A percentile compares a stretch with the other conserved stretches of the same genome.
Conservation (phyloP, 2,329 filamentous ascomycete genomes). For the Colletotrichum liaoningense region DNA sequence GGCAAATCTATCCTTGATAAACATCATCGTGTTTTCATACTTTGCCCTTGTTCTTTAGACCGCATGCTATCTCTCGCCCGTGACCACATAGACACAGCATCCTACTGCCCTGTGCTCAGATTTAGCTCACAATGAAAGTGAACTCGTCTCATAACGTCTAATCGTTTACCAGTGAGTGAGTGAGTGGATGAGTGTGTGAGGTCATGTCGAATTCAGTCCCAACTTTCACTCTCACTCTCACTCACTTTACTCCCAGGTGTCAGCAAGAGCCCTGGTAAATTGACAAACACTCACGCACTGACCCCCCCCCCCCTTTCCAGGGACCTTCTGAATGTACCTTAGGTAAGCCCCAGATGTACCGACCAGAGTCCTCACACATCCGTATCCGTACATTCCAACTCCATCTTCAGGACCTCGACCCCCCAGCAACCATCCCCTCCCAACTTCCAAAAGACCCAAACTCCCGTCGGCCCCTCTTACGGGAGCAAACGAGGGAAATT, state of each 20-base stretch:
- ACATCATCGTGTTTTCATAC: neutral
- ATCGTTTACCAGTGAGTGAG: neutral
- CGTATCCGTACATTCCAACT: no score
- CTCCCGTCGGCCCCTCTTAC: conserved; percentile 1
- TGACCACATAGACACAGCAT: neutral
- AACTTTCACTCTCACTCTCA: neutral
- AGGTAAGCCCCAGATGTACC: neutral
- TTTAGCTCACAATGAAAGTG: neutral
- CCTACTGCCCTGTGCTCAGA: neutral
- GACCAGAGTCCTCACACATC: neutral
- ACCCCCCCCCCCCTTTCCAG: neutral
- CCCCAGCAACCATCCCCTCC: neutral
- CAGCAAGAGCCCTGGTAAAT: neutral
- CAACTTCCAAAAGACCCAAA: neutral
- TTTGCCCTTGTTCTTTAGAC: neutral
- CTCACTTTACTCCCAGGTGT: neutral
- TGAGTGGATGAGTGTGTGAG: neutral
- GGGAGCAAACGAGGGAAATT: conserved; percentile 24
- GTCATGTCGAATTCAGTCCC: neutral
- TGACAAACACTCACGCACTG: neutral
- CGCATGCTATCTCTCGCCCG: neutral
- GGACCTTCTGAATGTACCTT: neutral
- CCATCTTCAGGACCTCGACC: neutral
- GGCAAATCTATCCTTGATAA: no score
- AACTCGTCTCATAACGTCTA: neutral